Evolutionary conservation across 768 basidiomycete genomes (phyloP).

Genomic region (Asterophora lycoperdoides): DNA sequence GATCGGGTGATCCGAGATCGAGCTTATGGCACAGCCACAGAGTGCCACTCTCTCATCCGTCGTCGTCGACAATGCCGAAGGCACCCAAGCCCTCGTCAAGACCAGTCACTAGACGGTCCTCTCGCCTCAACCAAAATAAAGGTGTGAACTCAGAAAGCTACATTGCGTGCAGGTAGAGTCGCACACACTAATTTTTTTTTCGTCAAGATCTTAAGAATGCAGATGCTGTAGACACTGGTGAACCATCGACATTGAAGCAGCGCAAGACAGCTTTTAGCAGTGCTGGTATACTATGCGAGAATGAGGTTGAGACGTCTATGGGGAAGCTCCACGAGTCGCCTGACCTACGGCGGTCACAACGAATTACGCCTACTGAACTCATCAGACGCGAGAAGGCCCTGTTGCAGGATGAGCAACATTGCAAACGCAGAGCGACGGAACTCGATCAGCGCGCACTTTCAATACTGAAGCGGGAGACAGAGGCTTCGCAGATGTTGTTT

Average conservation of each 20-base stretch:
- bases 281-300: background rate
- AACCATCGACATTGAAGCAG: conserved; percentile 7
- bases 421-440: conserved; percentile 30
- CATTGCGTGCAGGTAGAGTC: too few species aligned
- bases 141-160: conserved; percentile 1
- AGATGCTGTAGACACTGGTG: conserved; percentile 5
- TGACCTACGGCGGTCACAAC: conserved; percentile 34
- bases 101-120: conserved; percentile 23
- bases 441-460: conserved; percentile 38
- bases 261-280: conserved; percentile 8
- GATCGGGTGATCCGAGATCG: background rate
- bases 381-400: conserved; percentile 34
- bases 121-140: conserved; percentile 24
- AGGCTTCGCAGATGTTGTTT: conserved; percentile 36
- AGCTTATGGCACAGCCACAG: background rate
- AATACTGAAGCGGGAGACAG: conserved; percentile 38
- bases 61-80: conserved; percentile 18
- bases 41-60: background rate
- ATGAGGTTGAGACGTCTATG: conserved; percentile 6
- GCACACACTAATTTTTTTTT: background rate
- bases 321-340: conserved; percentile 17
- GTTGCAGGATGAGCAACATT: conserved; percentile 36
- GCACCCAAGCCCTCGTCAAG: conserved; percentile 6
- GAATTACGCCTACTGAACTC: conserved; percentile 37
- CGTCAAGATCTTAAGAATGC: conserved; percentile 7